These are phyloP conservation scores for Penicillium sumatraense DNA, from an alignment of 2,329 filamentous ascomycete genomes.

Conservation along the genomic window DNA sequence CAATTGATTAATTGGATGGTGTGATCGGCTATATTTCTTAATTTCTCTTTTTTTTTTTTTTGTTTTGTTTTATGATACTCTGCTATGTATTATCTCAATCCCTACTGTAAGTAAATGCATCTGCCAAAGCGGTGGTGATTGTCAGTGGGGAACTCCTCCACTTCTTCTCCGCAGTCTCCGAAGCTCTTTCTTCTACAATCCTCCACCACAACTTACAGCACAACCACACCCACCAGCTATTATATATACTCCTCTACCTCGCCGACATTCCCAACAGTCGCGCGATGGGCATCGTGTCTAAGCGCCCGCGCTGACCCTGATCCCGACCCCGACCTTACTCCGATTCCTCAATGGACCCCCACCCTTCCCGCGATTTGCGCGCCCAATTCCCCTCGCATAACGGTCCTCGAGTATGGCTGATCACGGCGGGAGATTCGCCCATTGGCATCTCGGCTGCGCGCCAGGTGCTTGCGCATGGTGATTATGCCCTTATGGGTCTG, in stretches of 20 bases:
- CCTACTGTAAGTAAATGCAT: no score
- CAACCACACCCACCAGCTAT: neutral
- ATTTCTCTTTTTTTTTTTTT: neutral
- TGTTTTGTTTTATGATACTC: neutral
- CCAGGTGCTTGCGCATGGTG: constrained; percentile 84
- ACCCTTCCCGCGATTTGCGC: constrained; percentile 37
- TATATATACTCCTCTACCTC: neutral
- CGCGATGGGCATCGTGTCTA: constrained; percentile 35
- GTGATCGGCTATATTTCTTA: no score
- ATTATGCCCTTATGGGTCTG: constrained; percentile 85
- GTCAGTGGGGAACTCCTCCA: neutral
- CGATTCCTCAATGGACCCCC: constrained; percentile 43
- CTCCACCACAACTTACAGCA: neutral
- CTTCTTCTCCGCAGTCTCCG: constrained; percentile 14
- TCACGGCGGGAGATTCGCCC: constrained; percentile 85
- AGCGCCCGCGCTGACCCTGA: constrained; percentile 25
- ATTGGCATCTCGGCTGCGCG: constrained; percentile 81
- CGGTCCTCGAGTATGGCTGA: constrained; percentile 85
- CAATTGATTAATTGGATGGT: neutral
- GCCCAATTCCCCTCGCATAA: constrained; percentile 63
- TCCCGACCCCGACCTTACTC: neutral
- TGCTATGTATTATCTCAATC: no score
- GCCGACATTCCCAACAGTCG: constrained; percentile 13
- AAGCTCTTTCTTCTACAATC: constrained; percentile 1
- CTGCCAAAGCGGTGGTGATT: neutral